Base-by-base conservation (phyloP, 2,329 filamentous ascomycete species). In the Cladosporium austrohemisphaericum region DNA sequence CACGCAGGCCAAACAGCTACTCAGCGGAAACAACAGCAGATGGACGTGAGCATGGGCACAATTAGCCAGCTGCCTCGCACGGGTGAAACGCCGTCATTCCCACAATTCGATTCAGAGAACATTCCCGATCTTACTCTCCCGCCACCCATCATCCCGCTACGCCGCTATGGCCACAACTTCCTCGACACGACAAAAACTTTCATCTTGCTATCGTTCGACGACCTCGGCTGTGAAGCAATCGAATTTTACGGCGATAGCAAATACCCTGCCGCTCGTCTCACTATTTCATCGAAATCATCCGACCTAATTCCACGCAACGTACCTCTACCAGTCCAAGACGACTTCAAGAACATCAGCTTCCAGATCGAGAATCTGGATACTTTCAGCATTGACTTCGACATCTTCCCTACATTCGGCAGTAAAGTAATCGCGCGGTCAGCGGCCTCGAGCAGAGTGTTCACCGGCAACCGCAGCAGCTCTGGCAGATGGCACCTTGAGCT, bases 161-260 rank as follows among this genome's bases (percentile, higher is more conserved):
- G 93, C 58, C 81, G 93, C 60, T 98, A 98, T 61, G 93, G 93
- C 13, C 93, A 98, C 72, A 98, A 97, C 68, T 98, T 98, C 76
- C 77, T 98, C 28, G 93, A 98, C 64, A 95, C 89, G 23, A 67
- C 66, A 6, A 98, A 97, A 72, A 95, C 91, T 0, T 94, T 96
- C 55, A 84, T 98, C 10, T 88, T 96, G 61, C 86, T 98, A 56
- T 88, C 80, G 59, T 97, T 98, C 61, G 88, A 92, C 44, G 84
- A 85, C 52, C 75, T 80, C 20, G 83, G 78, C 41, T 81, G 73
- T 22, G 78, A 93, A 41, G 87, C 93, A 0, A 84, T 98, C 44
- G 72, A 87, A n/a, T 98, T 98, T 71, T 96, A 97, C 72, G 92
- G 96, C 64, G 88, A 95, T 60, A 90, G 88, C 64, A 95, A 96